These are phyloP conservation scores for Didymella glomerata DNA, from an alignment of 2,329 filamentous ascomycete species.

Conservation along the genomic window DNA sequence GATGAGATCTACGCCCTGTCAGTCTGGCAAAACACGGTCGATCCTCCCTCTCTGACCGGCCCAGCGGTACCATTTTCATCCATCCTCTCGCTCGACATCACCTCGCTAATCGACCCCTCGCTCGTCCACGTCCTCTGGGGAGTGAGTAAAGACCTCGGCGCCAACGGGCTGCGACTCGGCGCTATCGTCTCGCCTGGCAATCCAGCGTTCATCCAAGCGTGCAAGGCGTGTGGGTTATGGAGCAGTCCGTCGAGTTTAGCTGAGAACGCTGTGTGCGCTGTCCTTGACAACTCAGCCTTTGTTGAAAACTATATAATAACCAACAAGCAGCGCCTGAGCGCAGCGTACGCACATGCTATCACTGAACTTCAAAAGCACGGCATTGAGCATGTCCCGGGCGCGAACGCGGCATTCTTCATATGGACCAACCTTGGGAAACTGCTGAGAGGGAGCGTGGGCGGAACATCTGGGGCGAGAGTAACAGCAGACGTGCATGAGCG, in stretches of 20 bases:
- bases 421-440: slow-evolving; percentile 50
- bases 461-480: slow-evolving; percentile 49
- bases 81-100: slow-evolving; percentile 25
- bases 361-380: slow-evolving; percentile 36
- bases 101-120: slow-evolving; percentile 57
- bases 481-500: slow-evolving; percentile 56
- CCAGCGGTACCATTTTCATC: slow-evolving; percentile 27
- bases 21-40: slow-evolving; percentile 54
- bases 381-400: slow-evolving; percentile 50
- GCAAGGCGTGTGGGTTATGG: slow-evolving; percentile 17
- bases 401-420: slow-evolving; percentile 58
- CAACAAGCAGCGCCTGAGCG: slow-evolving; percentile 48
- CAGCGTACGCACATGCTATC: slow-evolving; percentile 27
- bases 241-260: slow-evolving; percentile 22
- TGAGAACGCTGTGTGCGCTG: slow-evolving; percentile 10
- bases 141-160: slow-evolving; percentile 59
- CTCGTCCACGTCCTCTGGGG: slow-evolving; percentile 62
- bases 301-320: slow-evolving; percentile 51
- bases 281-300: slow-evolving; percentile 8
- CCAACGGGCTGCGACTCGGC: slow-evolving; percentile 55
- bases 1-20: slow-evolving; percentile 69
- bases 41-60: slow-evolving; percentile 22
- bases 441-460: slow-evolving; percentile 20
- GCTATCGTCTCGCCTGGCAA: slow-evolving; percentile 23
- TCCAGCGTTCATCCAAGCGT: slow-evolving; percentile 46